Percentiles rank a stretch among this genome's conserved stretches.
phyloP scores from a whole-genome alignment of 768 basidiomycete species.

The Lentinula lateritia region DNA sequence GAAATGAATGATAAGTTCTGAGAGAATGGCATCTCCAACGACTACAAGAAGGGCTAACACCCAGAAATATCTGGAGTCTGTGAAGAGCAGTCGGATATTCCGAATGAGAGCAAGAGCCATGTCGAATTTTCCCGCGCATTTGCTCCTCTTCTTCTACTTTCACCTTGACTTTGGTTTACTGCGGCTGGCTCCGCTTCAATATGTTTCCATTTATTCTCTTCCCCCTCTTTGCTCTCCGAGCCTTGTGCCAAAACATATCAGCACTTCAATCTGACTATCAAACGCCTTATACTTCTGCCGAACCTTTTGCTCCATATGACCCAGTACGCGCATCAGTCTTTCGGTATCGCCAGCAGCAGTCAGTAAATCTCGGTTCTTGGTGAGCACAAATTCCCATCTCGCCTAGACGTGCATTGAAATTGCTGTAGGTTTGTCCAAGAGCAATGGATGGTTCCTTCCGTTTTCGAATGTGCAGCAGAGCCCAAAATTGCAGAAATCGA shows the following conservation, averaged over 20 bases:
- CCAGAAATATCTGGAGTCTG: constrained; percentile 62
- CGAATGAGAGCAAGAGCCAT: constrained; percentile 11
- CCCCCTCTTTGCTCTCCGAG: not conserved
- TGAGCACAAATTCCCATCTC: constrained; percentile 15
- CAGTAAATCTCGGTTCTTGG: constrained; percentile 66
- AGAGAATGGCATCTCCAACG: constrained; percentile 71
- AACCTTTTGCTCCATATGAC: constrained; percentile 43
- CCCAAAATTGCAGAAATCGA: constrained; percentile 53
- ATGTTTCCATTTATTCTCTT: not conserved
- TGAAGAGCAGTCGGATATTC: constrained; percentile 32
- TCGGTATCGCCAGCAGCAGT: constrained; percentile 58
- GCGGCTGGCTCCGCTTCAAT: not conserved
- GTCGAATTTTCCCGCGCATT: not conserved
- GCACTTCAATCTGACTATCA: not conserved
- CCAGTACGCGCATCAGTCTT: constrained; percentile 42
- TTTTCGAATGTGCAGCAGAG: constrained; percentile 55
- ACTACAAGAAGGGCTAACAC: constrained; percentile 57
- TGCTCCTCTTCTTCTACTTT: not conserved
- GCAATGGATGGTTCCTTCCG: constrained; percentile 67
- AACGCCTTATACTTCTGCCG: not conserved
- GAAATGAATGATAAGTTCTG: constrained; percentile 72
- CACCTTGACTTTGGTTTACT: not conserved
- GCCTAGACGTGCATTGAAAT: not conserved
- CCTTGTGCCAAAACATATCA: not conserved
- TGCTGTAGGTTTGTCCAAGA: constrained; percentile 62